These are phyloP conservation scores for Kappamyces sp. DNA, from an alignment of 192 early-diverging fungal species.

Conservation along the genomic window DNA sequence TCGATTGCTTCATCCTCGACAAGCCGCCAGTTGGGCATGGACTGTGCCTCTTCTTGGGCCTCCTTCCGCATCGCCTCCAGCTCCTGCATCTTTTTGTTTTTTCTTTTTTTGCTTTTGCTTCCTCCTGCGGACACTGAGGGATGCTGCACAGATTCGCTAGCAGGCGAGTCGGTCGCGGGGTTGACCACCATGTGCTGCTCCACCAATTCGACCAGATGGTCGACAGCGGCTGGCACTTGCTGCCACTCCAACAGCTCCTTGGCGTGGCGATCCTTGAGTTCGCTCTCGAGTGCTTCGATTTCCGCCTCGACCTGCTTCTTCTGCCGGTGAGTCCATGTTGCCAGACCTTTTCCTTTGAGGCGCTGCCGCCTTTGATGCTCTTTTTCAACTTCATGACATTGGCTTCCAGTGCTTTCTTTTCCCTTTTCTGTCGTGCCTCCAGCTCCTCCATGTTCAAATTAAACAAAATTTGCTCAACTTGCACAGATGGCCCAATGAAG, in stretches of 20 bases:
- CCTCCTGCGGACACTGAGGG: slow-evolving; percentile 1
- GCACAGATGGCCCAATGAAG: too few relatives aligned
- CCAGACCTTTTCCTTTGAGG: slow-evolving; percentile 62
- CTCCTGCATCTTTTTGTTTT: slow-evolving; percentile 40
- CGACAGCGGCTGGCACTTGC: background rate
- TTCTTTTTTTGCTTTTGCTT: slow-evolving; percentile 30
- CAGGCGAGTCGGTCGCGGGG: background rate
- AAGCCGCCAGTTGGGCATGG: slow-evolving; percentile 66
- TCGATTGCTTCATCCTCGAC: slow-evolving; percentile 67
- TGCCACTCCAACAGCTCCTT: slow-evolving; percentile 47
- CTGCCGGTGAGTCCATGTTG: slow-evolving; percentile 23
- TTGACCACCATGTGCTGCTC: slow-evolving; percentile 5
- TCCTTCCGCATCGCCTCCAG: slow-evolving; percentile 64
- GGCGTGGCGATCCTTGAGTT: slow-evolving; percentile 56
- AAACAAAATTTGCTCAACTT: too few relatives aligned
- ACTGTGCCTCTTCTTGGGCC: slow-evolving; percentile 70
- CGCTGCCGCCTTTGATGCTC: slow-evolving; percentile 55
- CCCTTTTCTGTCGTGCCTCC: slow-evolving; percentile 32
- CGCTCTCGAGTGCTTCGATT: slow-evolving; percentile 61
- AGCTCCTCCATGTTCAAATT: slow-evolving; percentile 61
- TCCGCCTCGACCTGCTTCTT: slow-evolving; percentile 78
- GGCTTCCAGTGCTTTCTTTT: slow-evolving; percentile 56
- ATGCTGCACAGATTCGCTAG: background rate
- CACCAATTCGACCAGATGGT: slow-evolving; percentile 6
- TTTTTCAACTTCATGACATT: slow-evolving; percentile 71